A percentile compares a stretch with the other conserved stretches of the same genome.
Conservation (phyloP, 2,329 filamentous ascomycete genomes). For the Diaporthe velutina region DNA sequence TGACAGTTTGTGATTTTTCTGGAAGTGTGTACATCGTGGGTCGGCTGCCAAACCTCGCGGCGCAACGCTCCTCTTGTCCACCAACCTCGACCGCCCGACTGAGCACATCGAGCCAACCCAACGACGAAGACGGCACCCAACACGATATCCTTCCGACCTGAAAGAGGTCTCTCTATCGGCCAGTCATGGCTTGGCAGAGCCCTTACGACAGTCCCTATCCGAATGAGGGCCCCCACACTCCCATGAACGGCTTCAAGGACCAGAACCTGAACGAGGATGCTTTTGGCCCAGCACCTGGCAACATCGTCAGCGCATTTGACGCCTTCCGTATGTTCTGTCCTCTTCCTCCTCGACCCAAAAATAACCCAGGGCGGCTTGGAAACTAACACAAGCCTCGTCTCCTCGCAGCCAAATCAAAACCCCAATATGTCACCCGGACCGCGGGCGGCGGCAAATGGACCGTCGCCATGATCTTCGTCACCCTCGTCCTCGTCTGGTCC, state of each 20-base stretch:
- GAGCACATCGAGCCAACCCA: constrained; percentile 5
- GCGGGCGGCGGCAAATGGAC: constrained; percentile 95
- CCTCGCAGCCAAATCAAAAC: constrained; percentile 87
- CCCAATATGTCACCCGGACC: constrained; percentile 88
- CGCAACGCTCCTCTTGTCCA: constrained; percentile 19
- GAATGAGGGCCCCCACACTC: constrained; percentile 18
- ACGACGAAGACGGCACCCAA: background rate
- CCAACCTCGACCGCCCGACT: background rate
- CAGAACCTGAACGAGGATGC: constrained; percentile 80
- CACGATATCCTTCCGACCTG: background rate
- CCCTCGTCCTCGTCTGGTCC: constrained; percentile 79
- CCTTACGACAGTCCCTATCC: constrained; percentile 39
- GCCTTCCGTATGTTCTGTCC: constrained; percentile 82
- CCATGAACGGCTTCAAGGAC: constrained; percentile 85
- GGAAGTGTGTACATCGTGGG: background rate
- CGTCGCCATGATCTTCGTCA: constrained; percentile 81
- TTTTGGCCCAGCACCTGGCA: constrained; percentile 79
- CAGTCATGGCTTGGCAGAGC: constrained; percentile 38
- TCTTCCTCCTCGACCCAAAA: background rate
- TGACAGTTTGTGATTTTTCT: constrained; percentile 2
- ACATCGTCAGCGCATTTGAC: constrained; percentile 89
- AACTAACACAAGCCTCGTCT: constrained; percentile 42
- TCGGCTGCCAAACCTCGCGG: constrained; percentile 8
- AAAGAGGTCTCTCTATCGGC: background rate
- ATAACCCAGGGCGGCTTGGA: background rate